phyloP scores from a whole-genome alignment of 306 rosid genomes.

The Inga laurina region DNA sequence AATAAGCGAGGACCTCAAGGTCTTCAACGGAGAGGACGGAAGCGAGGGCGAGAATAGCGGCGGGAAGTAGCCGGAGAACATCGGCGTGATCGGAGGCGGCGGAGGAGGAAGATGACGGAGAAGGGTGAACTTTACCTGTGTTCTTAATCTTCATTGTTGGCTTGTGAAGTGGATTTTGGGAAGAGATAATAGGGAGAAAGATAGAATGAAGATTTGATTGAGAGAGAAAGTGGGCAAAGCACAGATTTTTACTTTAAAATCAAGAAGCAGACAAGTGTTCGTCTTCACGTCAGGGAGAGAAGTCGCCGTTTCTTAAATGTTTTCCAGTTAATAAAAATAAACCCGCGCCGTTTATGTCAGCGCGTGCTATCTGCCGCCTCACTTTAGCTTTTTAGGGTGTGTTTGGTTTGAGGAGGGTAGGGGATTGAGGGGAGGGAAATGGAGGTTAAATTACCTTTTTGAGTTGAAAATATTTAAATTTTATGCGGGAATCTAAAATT shows the following conservation, averaged over 20 bases:
- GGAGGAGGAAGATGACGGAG: slow-evolving; percentile 27
- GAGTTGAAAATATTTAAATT: too few relatives aligned
- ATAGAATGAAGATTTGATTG: not conserved
- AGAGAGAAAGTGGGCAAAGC: not conserved
- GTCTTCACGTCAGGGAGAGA: not conserved
- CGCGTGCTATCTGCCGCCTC: not conserved
- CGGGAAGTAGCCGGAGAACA: slow-evolving; percentile 53
- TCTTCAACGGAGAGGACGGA: slow-evolving; percentile 54
- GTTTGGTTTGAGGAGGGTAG: too few relatives aligned
- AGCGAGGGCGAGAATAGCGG: slow-evolving; percentile 51
- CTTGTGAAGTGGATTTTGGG: not conserved
- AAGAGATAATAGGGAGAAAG: not conserved
- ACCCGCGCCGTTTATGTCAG: not conserved
- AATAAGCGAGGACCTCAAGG: slow-evolving; percentile 68
- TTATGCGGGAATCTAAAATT: too few relatives aligned
- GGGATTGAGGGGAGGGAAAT: too few relatives aligned
- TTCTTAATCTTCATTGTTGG: slow-evolving; percentile 58
- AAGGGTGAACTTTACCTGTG: slow-evolving; percentile 68
- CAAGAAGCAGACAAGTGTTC: not conserved
- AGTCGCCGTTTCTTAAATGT: not conserved
- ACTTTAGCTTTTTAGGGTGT: not conserved
- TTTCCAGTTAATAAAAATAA: not conserved
- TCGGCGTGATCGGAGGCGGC: slow-evolving; percentile 25
- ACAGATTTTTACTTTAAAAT: not conserved
- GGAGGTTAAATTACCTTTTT: too few relatives aligned